These are phyloP conservation scores for Coniophora puteana DNA, from an alignment of 1,284 basidiomycete genomes.

Conservation along the genomic window DNA sequence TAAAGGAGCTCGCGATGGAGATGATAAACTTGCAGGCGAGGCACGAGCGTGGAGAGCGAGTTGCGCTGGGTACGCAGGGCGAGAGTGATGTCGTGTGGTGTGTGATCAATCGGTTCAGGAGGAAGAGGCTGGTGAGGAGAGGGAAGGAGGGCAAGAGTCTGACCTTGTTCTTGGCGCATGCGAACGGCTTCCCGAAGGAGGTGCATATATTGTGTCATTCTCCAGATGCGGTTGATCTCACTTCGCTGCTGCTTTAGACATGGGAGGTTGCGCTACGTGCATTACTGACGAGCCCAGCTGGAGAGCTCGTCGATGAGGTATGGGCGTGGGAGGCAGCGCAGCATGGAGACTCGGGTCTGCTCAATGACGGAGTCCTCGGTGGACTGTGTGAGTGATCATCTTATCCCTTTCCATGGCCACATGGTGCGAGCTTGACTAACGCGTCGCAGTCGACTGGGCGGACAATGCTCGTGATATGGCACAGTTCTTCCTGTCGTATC, in stretches of 20 bases:
- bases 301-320: constrained; percentile 59
- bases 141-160: constrained; percentile 35
- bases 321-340: constrained; percentile 79
- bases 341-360: constrained; percentile 69
- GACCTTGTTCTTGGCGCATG: constrained; percentile 74
- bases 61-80: constrained; percentile 26
- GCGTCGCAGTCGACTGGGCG: constrained; percentile 70
- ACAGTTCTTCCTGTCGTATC: constrained; percentile 61
- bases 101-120: constrained; percentile 54
- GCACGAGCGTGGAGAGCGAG: constrained; percentile 14
- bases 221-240: not conserved
- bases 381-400: constrained; percentile 47
- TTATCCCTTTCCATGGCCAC: no score
- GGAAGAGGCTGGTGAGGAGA: constrained; percentile 22
- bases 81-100: constrained; percentile 47
- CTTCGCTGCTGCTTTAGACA: constrained; percentile 35
- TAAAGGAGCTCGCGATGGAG: constrained; percentile 19
- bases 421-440: no score
- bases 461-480: constrained; percentile 72
- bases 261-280: constrained; percentile 62
- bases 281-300: constrained; percentile 38
- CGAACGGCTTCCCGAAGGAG: constrained; percentile 84
- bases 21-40: constrained; percentile 18
- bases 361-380: constrained; percentile 57
- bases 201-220: constrained; percentile 28